Evolutionary conservation across 2,329 filamentous ascomycete species (phyloP), one percentile per base, ranked within the genome.

Genomic region (Fusarium sp.): DNA sequence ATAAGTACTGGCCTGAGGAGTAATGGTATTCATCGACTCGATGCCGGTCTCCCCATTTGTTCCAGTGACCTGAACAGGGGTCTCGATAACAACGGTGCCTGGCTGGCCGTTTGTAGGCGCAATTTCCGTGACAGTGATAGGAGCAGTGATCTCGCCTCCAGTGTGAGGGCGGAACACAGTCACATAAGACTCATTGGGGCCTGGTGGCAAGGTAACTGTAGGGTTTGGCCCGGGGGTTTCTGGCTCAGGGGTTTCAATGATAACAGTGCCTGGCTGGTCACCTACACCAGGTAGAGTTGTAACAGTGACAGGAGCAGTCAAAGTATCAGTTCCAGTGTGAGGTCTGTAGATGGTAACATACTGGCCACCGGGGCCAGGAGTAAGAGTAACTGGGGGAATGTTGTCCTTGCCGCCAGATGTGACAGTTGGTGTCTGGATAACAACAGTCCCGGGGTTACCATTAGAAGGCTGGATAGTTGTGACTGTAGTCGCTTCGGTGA

Each of bases 51-150:
- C 40, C 34, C 16, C 61, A 42, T 29, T 30, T 32, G n/a, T 32
- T 32, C 30, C 3, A 32, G 30, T 32, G 30, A 32, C 30, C 14
- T 32, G 30, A 32, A 44, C 41, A 4, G 67, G 65, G 6, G 65
- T 69, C 40, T 68, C 59, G 8, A 69, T 68, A 5, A 68, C 60
- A 4, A 69, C 64, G 8, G 62, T 67, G 10, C 64, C 64, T 40
- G 57, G 62, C 8, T 67, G 62, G 4, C 51, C 64, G 8, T 61
- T 61, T 3, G 24, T 16, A 9, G 62, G 62, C 11, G 57, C 57
- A 13, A 67, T 67, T 6, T 46, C 61, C 10, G 62, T 67, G 9
- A 63, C 34, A 7, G 53, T 58, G 6, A 68, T 14, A 24, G 63
- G 65, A 5, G 53, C 64, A 41, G 53, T 67, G 3, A 52, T 20